Evolutionary conservation across 2,329 filamentous ascomycete genomes (phyloP).

Genomic region (Mycogone perniciosa): DNA sequence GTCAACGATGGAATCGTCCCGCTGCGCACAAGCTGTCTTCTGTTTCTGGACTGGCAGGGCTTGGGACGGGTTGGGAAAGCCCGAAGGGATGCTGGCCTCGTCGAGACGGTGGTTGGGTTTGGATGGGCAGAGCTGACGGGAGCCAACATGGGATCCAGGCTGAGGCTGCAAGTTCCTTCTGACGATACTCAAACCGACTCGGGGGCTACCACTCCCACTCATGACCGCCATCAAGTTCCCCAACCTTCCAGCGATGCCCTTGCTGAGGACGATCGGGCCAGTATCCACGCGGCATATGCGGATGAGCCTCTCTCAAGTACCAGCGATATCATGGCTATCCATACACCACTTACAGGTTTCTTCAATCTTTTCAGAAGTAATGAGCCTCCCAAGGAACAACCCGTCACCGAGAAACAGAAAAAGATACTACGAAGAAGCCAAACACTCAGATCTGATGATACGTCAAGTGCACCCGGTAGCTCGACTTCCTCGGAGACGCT

Average conservation of each 20-base stretch:
- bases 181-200: conserved; percentile 29
- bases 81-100: conserved; percentile 79
- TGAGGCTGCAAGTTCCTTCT: conserved; percentile 37
- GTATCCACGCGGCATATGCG: conserved; percentile 35
- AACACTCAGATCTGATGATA: conserved; percentile 40
- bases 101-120: conserved; percentile 88
- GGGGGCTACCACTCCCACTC: conserved; percentile 29
- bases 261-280: conserved; percentile 59
- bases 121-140: conserved; percentile 90
- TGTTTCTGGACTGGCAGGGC: conserved; percentile 96
- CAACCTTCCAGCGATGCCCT: conserved; percentile 62
- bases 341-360: conserved; percentile 53
- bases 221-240: conserved; percentile 55
- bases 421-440: conserved; percentile 74
- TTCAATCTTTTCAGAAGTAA: conserved; percentile 67
- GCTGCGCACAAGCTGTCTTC: conserved; percentile 85
- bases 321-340: conserved; percentile 27
- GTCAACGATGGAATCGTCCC: conserved; percentile 98
- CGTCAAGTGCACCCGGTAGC: conserved; percentile 11
- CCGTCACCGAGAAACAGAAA: conserved; percentile 52
- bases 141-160: conserved; percentile 48
- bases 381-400: conserved; percentile 43
- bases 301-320: conserved; percentile 24
- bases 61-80: conserved; percentile 92
- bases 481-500: conserved; percentile 11